These are phyloP conservation scores for Cercospora zeina DNA, from an alignment of 2,329 filamentous ascomycete genomes.

Conservation along the genomic window DNA sequence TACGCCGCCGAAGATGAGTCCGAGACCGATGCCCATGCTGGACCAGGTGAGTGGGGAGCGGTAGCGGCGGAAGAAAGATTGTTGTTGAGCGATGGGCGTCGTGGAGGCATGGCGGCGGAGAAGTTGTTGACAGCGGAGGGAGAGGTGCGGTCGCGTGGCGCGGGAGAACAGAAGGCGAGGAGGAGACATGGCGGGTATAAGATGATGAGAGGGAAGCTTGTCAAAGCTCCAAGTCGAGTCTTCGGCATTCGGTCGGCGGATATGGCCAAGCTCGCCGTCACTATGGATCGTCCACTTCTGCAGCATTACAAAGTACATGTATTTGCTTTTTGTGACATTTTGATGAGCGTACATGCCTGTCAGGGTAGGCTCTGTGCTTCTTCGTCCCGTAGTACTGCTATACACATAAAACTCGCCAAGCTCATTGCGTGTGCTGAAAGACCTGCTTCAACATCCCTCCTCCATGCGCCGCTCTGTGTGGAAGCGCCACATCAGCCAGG, in stretches of 20 bases:
- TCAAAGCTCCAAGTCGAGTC: conserved; percentile 9
- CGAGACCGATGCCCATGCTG: conserved; percentile 41
- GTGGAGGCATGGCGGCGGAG: conserved; percentile 9
- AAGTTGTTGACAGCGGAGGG: conserved; percentile 32
- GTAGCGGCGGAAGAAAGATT: conserved; percentile 14
- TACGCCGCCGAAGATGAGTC: conserved; percentile 41
- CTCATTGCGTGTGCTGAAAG: no score
- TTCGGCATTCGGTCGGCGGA: not conserved
- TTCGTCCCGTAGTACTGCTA: no score
- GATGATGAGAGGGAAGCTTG: not conserved
- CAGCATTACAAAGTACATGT: not conserved
- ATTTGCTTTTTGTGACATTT: not conserved
- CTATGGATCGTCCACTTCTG: not conserved
- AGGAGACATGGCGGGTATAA: not conserved
- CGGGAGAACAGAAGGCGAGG: conserved; percentile 1
- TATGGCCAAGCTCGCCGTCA: not conserved
- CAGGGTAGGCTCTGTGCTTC: no score
- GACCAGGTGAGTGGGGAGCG: conserved; percentile 29
- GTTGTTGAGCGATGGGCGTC: not conserved
- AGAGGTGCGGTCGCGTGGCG: conserved; percentile 32
- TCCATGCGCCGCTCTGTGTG: no score
- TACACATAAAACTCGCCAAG: no score
- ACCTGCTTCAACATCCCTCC: no score
- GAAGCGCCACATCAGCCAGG: no score
- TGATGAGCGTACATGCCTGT: no score